Percentiles rank a stretch among this genome's conserved stretches.
Evolutionary conservation across 2,329 filamentous ascomycete species (phyloP).

Genomic region (Ilyonectria sp.): DNA sequence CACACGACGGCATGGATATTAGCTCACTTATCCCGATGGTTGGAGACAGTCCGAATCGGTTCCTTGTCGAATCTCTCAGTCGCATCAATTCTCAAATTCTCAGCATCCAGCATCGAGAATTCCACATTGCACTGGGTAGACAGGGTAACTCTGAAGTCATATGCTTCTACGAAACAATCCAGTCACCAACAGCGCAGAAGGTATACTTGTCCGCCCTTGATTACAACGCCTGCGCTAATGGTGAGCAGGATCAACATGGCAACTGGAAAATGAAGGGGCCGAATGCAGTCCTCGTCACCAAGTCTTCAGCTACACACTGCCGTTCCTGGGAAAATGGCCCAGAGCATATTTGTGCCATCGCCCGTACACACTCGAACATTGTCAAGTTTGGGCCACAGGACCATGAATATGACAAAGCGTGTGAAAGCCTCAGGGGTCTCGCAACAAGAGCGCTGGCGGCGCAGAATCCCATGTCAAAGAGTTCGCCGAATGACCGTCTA

Average conservation of each 20-base stretch:
- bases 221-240: not conserved
- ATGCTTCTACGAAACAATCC: slow-evolving; percentile 45
- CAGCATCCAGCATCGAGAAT: slow-evolving; percentile 15
- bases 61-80: slow-evolving; percentile 25
- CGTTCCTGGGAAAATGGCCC: slow-evolving; percentile 37
- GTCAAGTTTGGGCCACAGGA: slow-evolving; percentile 45
- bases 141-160: slow-evolving; percentile 35
- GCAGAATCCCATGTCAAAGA: not conserved
- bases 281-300: slow-evolving; percentile 37
- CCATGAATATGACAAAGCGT: slow-evolving; percentile 10
- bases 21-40: slow-evolving; percentile 28
- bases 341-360: slow-evolving; percentile 40
- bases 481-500: not conserved
- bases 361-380: slow-evolving; percentile 43
- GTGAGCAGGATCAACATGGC: slow-evolving; percentile 32
- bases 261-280: slow-evolving; percentile 43
- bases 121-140: slow-evolving; percentile 26
- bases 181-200: slow-evolving; percentile 43
- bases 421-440: slow-evolving; percentile 21
- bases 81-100: slow-evolving; percentile 23
- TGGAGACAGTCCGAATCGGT: slow-evolving; percentile 27
- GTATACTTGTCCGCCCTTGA: slow-evolving; percentile 16
- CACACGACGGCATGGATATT: slow-evolving; percentile 27
- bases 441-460: slow-evolving; percentile 10
- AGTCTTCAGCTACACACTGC: slow-evolving; percentile 42